Base-by-base conservation (phyloP, 495 filamentous ascomycete genomes). In the Trypethelium eluteriae region DNA sequence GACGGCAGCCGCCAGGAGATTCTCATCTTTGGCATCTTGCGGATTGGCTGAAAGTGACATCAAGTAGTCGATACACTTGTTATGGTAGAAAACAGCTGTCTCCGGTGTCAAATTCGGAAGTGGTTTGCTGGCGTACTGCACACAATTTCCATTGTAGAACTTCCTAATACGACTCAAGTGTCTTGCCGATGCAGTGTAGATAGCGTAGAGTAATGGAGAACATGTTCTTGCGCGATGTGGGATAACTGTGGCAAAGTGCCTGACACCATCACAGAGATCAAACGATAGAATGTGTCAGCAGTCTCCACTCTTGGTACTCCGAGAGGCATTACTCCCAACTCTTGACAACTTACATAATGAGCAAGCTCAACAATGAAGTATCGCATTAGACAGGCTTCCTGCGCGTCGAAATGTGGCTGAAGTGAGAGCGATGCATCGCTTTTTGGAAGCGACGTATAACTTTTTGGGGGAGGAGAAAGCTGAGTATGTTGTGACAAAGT, bases 1-100 rank as follows among this genome's bases (percentile, higher is more conserved):
- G 6, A 88, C 83, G 2, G 80, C 82, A 2, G 85, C 82, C 2
- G 84, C 84, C 59, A 88, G 81, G 4, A 86, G 77, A 56, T 87
- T 82, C 67, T 85, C 84, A 64, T 86, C 85, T 25, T 79, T 77
- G 10, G 86, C 78, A 7, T 81, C 82, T 1, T 83, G 78, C 12
- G 63, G n/a, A 39, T 85, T 74, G 69, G 81, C 72, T 39, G 82
- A 72, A 69, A 80, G 76, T 0, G 80, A 72, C 10, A 82, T 85
- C 1, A 71, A 47, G 38, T 67, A 39, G 39, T 69, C 65, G 2
- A 71, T 39, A 49, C 70, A 71, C 57, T 70, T 64, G 41, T 69
- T 64, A 59, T 71, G 70, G 39, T 71, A 71, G 10, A 56, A 34
- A 38, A 67, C 62, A 2, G 64, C 61, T 0, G 67, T 46, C 2